Evolutionary conservation across 257 asterid genomes (phyloP), one percentile per base, ranked within the genome.

Genomic region (Primulina huaijiensis): DNA sequence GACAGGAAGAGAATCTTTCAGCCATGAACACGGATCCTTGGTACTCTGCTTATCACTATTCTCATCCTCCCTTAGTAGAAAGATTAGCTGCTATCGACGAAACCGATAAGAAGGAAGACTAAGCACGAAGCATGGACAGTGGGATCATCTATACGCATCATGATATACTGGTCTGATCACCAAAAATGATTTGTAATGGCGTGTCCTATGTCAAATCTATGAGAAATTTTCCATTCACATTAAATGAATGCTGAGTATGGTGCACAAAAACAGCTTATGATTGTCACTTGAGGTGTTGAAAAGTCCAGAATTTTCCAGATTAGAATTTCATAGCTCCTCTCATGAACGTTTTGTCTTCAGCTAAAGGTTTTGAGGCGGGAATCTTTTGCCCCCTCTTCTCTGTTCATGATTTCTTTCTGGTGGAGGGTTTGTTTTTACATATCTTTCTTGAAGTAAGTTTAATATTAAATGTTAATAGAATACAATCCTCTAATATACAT

Each of bases 61-160:
- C 99, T 20, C 99, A 93, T 76, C 99, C 99, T 74, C 99, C 96
- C 11, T 83, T 93, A 25, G 97, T 93, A 16, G 99, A 93, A 70
- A 86, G 99, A 73, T 75, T 93, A 81, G 88, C 95, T 43, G 97
- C 97, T 17, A 83, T 92, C 17, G 98, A 92, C 38, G 74, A 77
- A 76, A 56, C 86, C n/a, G 91, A 85, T 25, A 92, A 92, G 72
- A 92, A 92, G 89, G 71, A 87, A 0, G 89, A 89, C 73, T 92
- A 86, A 84, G 43, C 29, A 56, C 19, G 27, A 35, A 64, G 31
- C 6, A 3, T 65, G 37, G 62, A 17, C 14, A 38, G 17, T 19
- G 20, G 20, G 50, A 8, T 16, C 17, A 31, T 27, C 62, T 14
- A 67, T 34, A 58, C 66, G 56, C 80, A 70, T 65, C 38, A 53